A percentile compares a stretch with the other conserved stretches of the same genome.
Conservation (phyloP, 805 yeast species). For the Torulaspora gathmanii region DNA sequence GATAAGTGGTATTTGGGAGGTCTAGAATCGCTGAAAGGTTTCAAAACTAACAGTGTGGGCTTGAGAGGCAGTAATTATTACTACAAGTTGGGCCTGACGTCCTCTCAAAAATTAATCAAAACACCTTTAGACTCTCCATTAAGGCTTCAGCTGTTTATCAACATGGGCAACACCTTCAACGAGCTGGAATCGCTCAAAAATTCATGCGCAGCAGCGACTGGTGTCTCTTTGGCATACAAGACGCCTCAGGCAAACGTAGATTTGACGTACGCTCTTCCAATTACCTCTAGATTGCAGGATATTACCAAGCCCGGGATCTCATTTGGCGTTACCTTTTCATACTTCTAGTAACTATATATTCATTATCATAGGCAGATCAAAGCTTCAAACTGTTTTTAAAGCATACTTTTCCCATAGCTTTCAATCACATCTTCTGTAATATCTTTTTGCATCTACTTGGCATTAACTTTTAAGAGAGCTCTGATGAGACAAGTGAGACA, state of each 20-base stretch:
- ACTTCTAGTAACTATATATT: conserved; percentile 29
- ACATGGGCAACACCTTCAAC: conserved; percentile 47
- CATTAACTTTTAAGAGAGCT: background rate
- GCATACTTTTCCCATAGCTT: too few relatives aligned
- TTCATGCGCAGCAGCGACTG: conserved; percentile 41
- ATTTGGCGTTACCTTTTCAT: conserved; percentile 48
- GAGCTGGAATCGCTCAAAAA: conserved; percentile 18
- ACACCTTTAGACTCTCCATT: conserved; percentile 43
- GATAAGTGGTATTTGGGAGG: conserved; percentile 79
- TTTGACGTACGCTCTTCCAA: conserved; percentile 51
- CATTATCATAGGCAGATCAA: background rate
- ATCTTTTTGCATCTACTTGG: too few relatives aligned
- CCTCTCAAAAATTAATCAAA: conserved; percentile 54
- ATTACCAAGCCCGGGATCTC: conserved; percentile 51
- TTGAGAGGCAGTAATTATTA: conserved; percentile 54
- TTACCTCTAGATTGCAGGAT: conserved; percentile 44
- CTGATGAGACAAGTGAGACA: background rate
- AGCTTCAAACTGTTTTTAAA: background rate
- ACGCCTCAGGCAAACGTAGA: conserved; percentile 53
- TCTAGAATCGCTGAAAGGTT: conserved; percentile 55
- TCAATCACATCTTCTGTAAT: too few relatives aligned
- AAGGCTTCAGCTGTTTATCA: conserved; percentile 55
- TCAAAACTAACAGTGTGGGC: conserved; percentile 56
- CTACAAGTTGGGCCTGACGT: conserved; percentile 46
- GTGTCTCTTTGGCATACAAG: conserved; percentile 50